Conservation (phyloP, 2,329 filamentous ascomycete species). For the Aspergillus novoparasiticus region DNA sequence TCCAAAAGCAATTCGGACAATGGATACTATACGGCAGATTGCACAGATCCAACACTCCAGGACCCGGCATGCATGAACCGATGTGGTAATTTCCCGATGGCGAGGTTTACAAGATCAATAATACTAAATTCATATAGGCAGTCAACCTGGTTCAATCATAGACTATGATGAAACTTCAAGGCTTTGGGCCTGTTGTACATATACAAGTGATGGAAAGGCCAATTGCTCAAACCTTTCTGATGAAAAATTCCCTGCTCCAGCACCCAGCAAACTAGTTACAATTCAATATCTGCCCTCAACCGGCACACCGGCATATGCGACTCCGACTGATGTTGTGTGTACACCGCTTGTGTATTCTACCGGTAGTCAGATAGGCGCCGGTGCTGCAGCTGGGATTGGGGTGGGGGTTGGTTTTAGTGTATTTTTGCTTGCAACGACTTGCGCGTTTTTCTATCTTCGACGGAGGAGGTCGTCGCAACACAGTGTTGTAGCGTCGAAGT, state of each 20-base stretch:
- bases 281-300: conserved; percentile 11
- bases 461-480: background rate
- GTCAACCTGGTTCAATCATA: background rate
- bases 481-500: background rate
- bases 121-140: background rate
- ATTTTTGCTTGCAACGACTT: background rate
- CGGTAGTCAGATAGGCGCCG: background rate
- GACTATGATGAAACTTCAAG: background rate
- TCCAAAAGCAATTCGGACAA: background rate
- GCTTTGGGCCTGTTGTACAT: conserved; percentile 13
- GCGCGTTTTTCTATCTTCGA: background rate
- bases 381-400: conserved; percentile 8
- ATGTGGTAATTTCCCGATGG: conserved; percentile 5
- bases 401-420: conserved; percentile 9
- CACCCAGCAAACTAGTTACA: conserved; percentile 8
- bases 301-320: conserved; percentile 8
- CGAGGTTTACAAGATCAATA: background rate
- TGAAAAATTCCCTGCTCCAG: conserved; percentile 8
- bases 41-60: conserved; percentile 11
- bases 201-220: background rate
- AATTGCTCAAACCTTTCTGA: conserved; percentile 9
- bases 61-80: conserved; percentile 12
- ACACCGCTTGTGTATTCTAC: background rate
- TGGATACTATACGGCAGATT: conserved; percentile 15
- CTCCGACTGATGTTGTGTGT: background rate